A percentile compares a stretch with the other conserved stretches of the same genome.
phyloP scores from a whole-genome alignment of 495 filamentous ascomycete genomes.

The Elasticomyces elasticus region DNA sequence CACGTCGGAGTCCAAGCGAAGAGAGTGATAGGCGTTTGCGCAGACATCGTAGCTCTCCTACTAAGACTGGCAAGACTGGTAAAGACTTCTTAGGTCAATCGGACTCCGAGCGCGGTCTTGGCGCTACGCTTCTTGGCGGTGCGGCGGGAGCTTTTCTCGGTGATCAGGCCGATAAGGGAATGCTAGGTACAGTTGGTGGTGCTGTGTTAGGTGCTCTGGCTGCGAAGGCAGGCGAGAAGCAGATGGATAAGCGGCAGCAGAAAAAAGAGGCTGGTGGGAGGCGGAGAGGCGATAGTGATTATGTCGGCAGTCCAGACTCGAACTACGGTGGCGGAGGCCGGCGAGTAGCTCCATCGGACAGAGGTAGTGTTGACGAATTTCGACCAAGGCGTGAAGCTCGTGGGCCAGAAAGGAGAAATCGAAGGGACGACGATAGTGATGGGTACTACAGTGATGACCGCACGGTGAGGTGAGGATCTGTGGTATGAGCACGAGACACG shows the following conservation, averaged over 20 bases:
- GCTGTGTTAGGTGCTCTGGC: slow-evolving; percentile 9
- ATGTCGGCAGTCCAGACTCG: not conserved
- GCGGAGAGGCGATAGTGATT: not conserved
- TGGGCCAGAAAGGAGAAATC: not conserved
- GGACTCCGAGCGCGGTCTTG: slow-evolving; percentile 11
- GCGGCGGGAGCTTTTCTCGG: slow-evolving; percentile 13
- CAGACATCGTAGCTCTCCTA: not conserved
- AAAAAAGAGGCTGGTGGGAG: not conserved
- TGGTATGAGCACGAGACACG: not conserved
- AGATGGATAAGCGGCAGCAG: slow-evolving; percentile 6
- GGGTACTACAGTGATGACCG: slow-evolving; percentile 2
- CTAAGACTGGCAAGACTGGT: not conserved
- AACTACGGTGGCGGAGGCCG: not conserved
- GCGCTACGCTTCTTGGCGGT: slow-evolving; percentile 12
- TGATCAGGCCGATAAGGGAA: slow-evolving; percentile 10
- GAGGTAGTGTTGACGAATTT: not conserved
- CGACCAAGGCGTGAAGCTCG: not conserved
- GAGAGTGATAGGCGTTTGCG: not conserved
- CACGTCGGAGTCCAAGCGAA: not conserved
- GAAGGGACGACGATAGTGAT: not conserved
- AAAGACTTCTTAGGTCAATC: slow-evolving; percentile 6
- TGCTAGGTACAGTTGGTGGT: slow-evolving; percentile 7
- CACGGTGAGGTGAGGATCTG: not conserved
- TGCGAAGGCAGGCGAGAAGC: slow-evolving; percentile 5
- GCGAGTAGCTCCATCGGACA: not conserved